Evolutionary conservation across 495 filamentous ascomycete species (phyloP), one percentile per base, ranked within the genome.

Genomic region (Neurospora sublineolata): DNA sequence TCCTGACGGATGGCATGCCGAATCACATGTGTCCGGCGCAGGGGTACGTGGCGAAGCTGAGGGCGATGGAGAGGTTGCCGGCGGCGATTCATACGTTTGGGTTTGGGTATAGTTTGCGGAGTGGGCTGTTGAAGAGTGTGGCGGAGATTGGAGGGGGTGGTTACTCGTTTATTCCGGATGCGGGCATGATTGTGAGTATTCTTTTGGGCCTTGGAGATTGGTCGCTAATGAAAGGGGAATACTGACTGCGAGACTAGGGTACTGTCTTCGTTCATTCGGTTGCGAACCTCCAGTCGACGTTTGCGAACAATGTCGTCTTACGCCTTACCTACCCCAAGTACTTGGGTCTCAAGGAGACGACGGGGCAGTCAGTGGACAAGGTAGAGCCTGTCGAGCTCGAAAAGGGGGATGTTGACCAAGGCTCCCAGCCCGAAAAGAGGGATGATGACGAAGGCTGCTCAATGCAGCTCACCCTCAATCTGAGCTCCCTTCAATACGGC

Each of bases 131-230:
- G 27, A 83, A 84, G 71, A 82, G 82, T 10, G 81, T 86, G 44
- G 79, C 83, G 14, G 84, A 85, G 70, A 42, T 81, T 18, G 75
- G 80, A 5, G 76, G 78, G 0, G 84, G 84, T 7, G 83, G 81
- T 77, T 86, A 82, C 58, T 77, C 82, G 12, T 85, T 84, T 46
- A 84, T 86, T 27, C 81, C 83, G 0, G 83, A 86, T 67, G 81
- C 81, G 0, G 82, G 83, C 68, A 85, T 85, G 83, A 82, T 86
- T 73, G 82, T 84, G 73, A 52, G 78, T 39, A 1, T 12, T 6
- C 5, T 6, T 9, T 14, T 3, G 16, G 33, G 23, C 12, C 4
- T 5, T 33, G 41, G n/a, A 4, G 9, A 1, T 11, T 10, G 42
- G 44, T 23, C 12, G 20, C 4, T 67, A 8, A 44, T 23, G 67